Base-by-base conservation (phyloP, 352 stramenopile species). In the Phytopythium oedochilum region DNA sequence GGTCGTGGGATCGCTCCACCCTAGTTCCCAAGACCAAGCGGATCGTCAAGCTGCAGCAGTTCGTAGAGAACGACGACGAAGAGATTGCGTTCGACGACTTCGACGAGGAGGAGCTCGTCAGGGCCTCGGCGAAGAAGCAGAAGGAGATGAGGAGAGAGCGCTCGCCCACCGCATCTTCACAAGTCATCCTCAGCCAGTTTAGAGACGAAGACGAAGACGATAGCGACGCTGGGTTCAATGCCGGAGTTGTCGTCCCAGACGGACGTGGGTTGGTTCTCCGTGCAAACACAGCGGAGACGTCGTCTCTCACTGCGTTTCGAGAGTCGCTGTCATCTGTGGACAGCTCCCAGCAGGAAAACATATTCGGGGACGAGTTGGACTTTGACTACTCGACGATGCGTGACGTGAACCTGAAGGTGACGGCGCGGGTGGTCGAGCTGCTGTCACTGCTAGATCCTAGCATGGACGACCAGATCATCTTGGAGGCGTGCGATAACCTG, bases 391-490 rank as follows among this genome's bases (percentile, higher is more conserved):
- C 73, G 5, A 87, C 71, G 34, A 44, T 78, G 34, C 78, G 79
- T 23, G 85, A 95, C 53, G 84, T 64, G 10, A 86, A 88, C 34
- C 83, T 92, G 36, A 89, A 93, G 51, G 73, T 79, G 36, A 95
- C 80, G 3, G 59, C 64, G 23, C 83, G 85, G 22, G 82, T 91
- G 10, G 69, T 95, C 15, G 82, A 93, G 48, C 51, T 95, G 17
- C 61, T 95, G 14, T 74, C 83, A 10, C 67, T 91, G 20, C 57
- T 95, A 32, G 83, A 92, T 39, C 83, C 85, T n/a, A 92, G 83
- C 40, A 89, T 89, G 74, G 85, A 95, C 42, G 85, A 95, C 46
- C 78, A 90, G 63, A 66, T 92, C 5, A 92, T 95, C 32, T 54
- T 95, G 38, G 82, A 92, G 55, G 83, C 85, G 12, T 95, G 85